A percentile compares a stretch with the other conserved stretches of the same genome.
phyloP scores from a whole-genome alignment of 148 eudicot genomes.

The Polygonum maritimum region DNA sequence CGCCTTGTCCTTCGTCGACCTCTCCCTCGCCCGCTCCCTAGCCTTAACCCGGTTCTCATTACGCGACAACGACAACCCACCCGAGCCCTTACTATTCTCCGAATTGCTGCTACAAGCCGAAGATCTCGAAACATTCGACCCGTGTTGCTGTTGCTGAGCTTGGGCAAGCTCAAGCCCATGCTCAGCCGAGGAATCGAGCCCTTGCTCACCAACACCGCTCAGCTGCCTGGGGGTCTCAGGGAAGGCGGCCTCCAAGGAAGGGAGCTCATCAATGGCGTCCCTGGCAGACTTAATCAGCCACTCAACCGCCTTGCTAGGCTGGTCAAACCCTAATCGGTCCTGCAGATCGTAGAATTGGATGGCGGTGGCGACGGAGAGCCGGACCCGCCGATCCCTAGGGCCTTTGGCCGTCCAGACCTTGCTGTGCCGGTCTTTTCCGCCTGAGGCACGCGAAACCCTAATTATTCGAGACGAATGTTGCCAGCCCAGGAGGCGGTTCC shows the following conservation, averaged over 20 bases:
- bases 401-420: conserved; percentile 87
- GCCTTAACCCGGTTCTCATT: conserved; percentile 68
- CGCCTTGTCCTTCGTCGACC: conserved; percentile 52
- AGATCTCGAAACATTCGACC: conserved; percentile 30
- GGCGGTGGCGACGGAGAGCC: conserved; percentile 76
- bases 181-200: conserved; percentile 22
- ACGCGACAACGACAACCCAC: conserved; percentile 58
- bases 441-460: conserved; percentile 86
- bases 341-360: conserved; percentile 89
- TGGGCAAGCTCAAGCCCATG: conserved; percentile 23
- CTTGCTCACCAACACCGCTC: conserved; percentile 23
- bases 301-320: conserved; percentile 94
- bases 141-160: conserved; percentile 22
- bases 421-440: conserved; percentile 93
- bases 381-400: conserved; percentile 64
- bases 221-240: conserved; percentile 46
- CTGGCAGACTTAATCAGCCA: conserved; percentile 79
- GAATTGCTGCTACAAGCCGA: conserved; percentile 70
- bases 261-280: conserved; percentile 65
- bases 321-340: conserved; percentile 73
- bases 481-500: conserved; percentile 45
- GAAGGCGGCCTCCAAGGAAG: conserved; percentile 40
- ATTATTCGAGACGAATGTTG: conserved; percentile 67
- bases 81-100: conserved; percentile 78
- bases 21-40: conserved; percentile 66